Evolutionary conservation across 2,329 filamentous ascomycete genomes (phyloP).

Genomic region (Neofusicoccum cordaticola): DNA sequence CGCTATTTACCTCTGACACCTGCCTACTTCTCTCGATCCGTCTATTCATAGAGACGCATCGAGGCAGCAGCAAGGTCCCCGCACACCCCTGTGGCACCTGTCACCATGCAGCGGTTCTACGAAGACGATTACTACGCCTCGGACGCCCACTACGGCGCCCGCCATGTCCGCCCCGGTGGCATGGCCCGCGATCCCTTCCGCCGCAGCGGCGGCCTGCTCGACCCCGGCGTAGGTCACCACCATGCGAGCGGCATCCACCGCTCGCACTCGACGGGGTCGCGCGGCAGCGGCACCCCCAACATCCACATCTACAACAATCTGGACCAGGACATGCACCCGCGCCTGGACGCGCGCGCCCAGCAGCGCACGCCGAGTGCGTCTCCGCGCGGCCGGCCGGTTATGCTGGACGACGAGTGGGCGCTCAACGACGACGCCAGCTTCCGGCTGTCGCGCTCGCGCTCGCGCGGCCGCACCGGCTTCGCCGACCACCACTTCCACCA

Average conservation of each 20-base stretch:
- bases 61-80: neutral
- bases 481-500: conserved; percentile 25
- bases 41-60: neutral
- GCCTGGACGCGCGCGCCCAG: conserved; percentile 32
- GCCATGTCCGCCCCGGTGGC: neutral
- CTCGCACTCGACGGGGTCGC: conserved; percentile 44
- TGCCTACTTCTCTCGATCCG: neutral
- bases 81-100: neutral
- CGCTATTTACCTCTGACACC: neutral
- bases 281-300: conserved; percentile 44
- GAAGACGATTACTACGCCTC: conserved; percentile 3
- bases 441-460: conserved; percentile 20
- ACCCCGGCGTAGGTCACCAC: conserved; percentile 25
- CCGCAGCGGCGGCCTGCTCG: conserved; percentile 29
- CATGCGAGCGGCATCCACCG: conserved; percentile 37
- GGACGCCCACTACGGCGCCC: neutral
- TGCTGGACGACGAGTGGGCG: conserved; percentile 34
- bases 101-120: conserved; percentile 1
- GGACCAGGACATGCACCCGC: conserved; percentile 37
- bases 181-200: conserved; percentile 18
- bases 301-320: conserved; percentile 49
- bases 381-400: conserved; percentile 24
- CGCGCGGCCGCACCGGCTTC: conserved; percentile 31
- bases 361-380: conserved; percentile 27
- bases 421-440: conserved; percentile 36